These are phyloP conservation scores for Salix exigua DNA, from an alignment of 345 rosid genomes.

Conservation along the genomic window DNA sequence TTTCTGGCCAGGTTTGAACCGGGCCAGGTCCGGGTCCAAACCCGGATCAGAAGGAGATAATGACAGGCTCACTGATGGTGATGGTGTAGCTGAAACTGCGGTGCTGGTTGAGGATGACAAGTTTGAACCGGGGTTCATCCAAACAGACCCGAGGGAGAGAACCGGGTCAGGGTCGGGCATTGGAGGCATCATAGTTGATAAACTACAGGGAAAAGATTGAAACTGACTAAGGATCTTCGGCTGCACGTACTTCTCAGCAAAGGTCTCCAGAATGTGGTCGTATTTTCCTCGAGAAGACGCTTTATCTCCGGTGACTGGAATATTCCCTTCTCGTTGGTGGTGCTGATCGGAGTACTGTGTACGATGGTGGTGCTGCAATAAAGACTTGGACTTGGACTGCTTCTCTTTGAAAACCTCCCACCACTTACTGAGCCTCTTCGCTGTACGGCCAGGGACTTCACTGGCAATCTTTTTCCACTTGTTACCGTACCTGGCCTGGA, in stretches of 20 bases:
- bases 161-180: conserved; percentile 36
- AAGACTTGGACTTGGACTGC: conserved; percentile 26
- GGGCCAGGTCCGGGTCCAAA: background rate
- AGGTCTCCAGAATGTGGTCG: conserved; percentile 83
- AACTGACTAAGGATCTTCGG: background rate
- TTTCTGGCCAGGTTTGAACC: conserved; percentile 24
- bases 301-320: conserved; percentile 42
- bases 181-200: conserved; percentile 48
- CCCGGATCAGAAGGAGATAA: background rate
- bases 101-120: background rate
- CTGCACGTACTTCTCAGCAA: conserved; percentile 85
- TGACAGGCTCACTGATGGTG: background rate
- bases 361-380: background rate
- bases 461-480: conserved; percentile 99
- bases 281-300: conserved; percentile 85
- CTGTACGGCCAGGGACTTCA: conserved; percentile 92
- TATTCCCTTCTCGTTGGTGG: background rate
- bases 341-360: background rate
- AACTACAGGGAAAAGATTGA: conserved; percentile 71
- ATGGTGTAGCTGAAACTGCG: background rate
- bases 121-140: conserved; percentile 27
- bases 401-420: conserved; percentile 99
- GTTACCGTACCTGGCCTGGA: conserved; percentile 94
- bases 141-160: conserved; percentile 38
- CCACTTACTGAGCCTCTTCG: conserved; percentile 95